phyloP scores from a whole-genome alignment of 202 grass and related monocot species.

The Schoenoplectus triqueter region DNA sequence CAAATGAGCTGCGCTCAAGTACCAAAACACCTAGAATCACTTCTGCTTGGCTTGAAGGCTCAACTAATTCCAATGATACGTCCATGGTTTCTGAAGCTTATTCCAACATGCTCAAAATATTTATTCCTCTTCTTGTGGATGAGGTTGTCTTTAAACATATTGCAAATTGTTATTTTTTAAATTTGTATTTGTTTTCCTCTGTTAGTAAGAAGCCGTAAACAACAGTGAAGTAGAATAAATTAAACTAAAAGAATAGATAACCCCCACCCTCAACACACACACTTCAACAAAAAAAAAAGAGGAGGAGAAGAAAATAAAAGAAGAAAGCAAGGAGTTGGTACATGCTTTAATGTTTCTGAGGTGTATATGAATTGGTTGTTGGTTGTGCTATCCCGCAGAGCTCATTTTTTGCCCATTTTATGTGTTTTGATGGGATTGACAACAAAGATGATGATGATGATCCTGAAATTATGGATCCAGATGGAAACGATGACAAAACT shows the following conservation, averaged over 20 bases:
- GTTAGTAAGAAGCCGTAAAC: slow-evolving; percentile 31
- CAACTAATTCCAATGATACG: slow-evolving; percentile 72
- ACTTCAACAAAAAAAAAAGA: not conserved
- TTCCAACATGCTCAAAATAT: slow-evolving; percentile 98
- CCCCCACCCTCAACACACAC: not conserved
- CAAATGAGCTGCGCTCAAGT: slow-evolving; percentile 94
- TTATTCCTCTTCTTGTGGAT: slow-evolving; percentile 98
- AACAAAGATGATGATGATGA: slow-evolving; percentile 71
- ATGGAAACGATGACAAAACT: slow-evolving; percentile 82
- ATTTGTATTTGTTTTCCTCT: not conserved
- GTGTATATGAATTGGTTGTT: slow-evolving; percentile 27
- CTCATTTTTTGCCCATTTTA: slow-evolving; percentile 99
- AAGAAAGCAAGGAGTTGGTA: not conserved
- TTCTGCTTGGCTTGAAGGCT: slow-evolving; percentile 85
- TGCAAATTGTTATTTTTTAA: slow-evolving; percentile 24
- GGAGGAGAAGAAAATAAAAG: not conserved
- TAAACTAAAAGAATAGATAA: slow-evolving; percentile 12
- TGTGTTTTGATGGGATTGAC: slow-evolving; percentile 89
- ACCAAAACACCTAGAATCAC: slow-evolving; percentile 89
- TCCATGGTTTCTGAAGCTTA: slow-evolving; percentile 97
- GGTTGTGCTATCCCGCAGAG: slow-evolving; percentile 55
- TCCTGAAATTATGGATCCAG: slow-evolving; percentile 73
- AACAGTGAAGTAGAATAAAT: slow-evolving; percentile 9
- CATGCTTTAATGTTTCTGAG: not conserved
- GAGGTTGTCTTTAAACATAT: slow-evolving; percentile 56